phyloP scores from a whole-genome alignment of 805 yeast species.

The Candida khao-thaluensis region DNA sequence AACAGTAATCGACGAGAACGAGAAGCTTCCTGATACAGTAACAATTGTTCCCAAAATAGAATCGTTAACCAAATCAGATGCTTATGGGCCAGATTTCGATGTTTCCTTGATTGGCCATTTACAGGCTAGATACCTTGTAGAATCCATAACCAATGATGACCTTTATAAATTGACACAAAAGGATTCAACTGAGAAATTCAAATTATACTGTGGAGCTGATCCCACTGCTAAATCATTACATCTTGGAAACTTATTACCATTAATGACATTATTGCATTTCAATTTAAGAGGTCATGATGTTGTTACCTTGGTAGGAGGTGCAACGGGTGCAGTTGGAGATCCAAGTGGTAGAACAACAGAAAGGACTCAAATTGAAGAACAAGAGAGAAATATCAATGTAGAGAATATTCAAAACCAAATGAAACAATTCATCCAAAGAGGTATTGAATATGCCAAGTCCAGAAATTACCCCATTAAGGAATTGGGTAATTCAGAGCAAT shows the following conservation, averaged over 20 bases:
- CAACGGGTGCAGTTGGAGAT: slow-evolving; percentile 95
- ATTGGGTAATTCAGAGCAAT: slow-evolving; percentile 42
- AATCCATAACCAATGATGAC: slow-evolving; percentile 38
- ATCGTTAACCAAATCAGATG: slow-evolving; percentile 22
- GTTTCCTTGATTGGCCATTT: slow-evolving; percentile 37
- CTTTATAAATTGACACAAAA: slow-evolving; percentile 32
- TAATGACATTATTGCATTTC: slow-evolving; percentile 82
- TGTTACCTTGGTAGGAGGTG: slow-evolving; percentile 88
- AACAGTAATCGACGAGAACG: slow-evolving; percentile 3
- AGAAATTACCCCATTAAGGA: slow-evolving; percentile 37
- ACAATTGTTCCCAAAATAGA: slow-evolving; percentile 38
- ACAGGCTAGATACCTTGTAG: slow-evolving; percentile 37
- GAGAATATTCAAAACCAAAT: slow-evolving; percentile 61
- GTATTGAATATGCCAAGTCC: slow-evolving; percentile 57
- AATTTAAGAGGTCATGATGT: slow-evolving; percentile 80
- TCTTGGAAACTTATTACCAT: slow-evolving; percentile 85
- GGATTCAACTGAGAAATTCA: slow-evolving; percentile 36
- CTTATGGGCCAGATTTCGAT: slow-evolving; percentile 22
- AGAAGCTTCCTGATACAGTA: slow-evolving; percentile 30
- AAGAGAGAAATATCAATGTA: slow-evolving; percentile 56
- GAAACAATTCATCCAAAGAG: slow-evolving; percentile 56
- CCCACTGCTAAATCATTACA: slow-evolving; percentile 91
- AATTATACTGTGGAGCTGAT: slow-evolving; percentile 91
- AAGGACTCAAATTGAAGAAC: slow-evolving; percentile 56
- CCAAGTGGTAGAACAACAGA: slow-evolving; percentile 90